phyloP scores from a whole-genome alignment of 495 filamentous ascomycete species.

The Aspergillus hancockii region DNA sequence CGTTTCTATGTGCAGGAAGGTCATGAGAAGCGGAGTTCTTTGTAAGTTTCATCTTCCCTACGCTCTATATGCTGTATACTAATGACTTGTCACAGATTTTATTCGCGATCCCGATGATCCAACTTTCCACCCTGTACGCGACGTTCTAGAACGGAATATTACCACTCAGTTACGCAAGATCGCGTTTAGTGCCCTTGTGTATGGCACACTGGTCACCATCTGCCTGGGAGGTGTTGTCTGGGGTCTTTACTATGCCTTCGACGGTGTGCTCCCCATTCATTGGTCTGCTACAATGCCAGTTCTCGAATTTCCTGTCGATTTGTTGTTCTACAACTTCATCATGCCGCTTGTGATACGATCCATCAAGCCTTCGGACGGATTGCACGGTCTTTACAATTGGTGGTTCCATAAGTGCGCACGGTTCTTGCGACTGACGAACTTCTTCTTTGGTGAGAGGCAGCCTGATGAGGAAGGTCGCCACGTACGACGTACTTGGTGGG shows the following conservation, averaged over 20 bases:
- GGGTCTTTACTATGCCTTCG: conserved; percentile 68
- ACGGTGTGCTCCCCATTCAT: conserved; percentile 80
- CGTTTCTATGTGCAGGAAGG: conserved; percentile 98
- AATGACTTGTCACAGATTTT: conserved; percentile 63
- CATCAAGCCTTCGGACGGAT: conserved; percentile 78
- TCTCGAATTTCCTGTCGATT: conserved; percentile 89
- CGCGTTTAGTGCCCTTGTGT: conserved; percentile 90
- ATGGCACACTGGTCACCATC: conserved; percentile 87
- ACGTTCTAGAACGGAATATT: conserved; percentile 93
- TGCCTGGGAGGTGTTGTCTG: conserved; percentile 96
- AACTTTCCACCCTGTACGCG: conserved; percentile 95
- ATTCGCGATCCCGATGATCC: conserved; percentile 98
- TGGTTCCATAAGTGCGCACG: conserved; percentile 92
- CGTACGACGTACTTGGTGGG: conserved; percentile 56
- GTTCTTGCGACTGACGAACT: conserved; percentile 78
- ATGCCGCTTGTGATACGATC: conserved; percentile 81
- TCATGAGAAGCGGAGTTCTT: conserved; percentile 88
- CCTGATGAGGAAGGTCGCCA: conserved; percentile 79
- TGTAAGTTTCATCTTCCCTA: conserved; percentile 55
- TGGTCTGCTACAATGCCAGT: conserved; percentile 90
- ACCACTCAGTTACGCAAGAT: conserved; percentile 95
- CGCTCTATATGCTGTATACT: background rate
- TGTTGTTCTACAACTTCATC: conserved; percentile 94
- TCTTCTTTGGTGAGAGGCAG: conserved; percentile 83
- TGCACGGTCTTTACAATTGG: conserved; percentile 88